These are phyloP conservation scores for Colletotrichum eleusines DNA, from an alignment of 2,329 filamentous ascomycete genomes.

Conservation along the genomic window DNA sequence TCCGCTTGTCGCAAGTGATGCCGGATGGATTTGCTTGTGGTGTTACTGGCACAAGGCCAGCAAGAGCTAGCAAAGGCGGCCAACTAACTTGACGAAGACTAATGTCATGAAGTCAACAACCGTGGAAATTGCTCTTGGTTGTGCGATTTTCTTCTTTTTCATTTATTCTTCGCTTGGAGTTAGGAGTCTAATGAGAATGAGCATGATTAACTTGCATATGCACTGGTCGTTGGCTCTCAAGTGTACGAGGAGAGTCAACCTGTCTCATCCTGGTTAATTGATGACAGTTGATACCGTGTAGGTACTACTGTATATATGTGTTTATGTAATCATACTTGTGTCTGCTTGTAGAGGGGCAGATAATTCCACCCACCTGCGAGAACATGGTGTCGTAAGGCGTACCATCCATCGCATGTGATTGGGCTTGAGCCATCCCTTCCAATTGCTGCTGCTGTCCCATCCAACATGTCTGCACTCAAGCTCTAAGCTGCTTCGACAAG, in stretches of 20 bases:
- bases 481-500: background rate
- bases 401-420: background rate
- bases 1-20: background rate
- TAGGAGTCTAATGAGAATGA: background rate
- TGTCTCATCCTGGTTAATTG: background rate
- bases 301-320: background rate
- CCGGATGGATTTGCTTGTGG: no score
- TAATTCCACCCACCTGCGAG: no score
- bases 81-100: background rate
- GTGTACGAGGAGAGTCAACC: background rate
- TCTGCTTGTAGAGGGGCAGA: background rate
- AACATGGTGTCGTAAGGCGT: background rate
- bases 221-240: background rate
- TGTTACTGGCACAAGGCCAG: background rate
- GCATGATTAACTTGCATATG: background rate
- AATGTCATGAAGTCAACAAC: background rate
- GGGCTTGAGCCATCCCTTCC: constrained; percentile 1
- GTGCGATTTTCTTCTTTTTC: background rate
- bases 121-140: background rate
- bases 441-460: background rate
- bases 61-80: background rate
- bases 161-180: background rate
- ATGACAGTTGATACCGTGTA: background rate
- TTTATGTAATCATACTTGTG: background rate
- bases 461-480: background rate